These are phyloP conservation scores for Filobasidium wieringae DNA, from an alignment of 768 basidiomycete species.

Conservation along the genomic window DNA sequence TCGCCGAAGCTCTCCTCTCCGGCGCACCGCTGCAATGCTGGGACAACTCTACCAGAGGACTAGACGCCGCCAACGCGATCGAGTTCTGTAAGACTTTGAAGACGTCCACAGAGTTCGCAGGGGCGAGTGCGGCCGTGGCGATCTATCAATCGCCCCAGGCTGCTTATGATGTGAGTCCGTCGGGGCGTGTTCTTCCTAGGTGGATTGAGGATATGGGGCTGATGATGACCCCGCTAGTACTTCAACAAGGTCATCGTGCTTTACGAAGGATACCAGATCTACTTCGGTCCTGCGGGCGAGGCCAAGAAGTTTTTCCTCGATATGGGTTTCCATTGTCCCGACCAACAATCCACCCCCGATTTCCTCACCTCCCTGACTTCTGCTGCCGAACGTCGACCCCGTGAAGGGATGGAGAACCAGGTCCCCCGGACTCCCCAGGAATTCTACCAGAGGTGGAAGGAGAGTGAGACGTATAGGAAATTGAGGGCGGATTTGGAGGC, in stretches of 20 bases:
- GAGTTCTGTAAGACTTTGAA: conserved; percentile 45
- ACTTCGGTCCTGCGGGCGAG: conserved; percentile 42
- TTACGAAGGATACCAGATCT: conserved; percentile 46
- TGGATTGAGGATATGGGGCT: not conserved
- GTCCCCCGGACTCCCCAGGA: conserved; percentile 58
- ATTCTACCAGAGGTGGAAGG: conserved; percentile 46
- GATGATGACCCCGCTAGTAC: conserved; percentile 9
- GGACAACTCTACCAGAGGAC: conserved; percentile 49
- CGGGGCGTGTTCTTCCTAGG: not conserved
- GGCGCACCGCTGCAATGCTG: conserved; percentile 56
- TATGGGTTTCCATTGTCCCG: conserved; percentile 45
- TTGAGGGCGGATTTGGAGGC: conserved; percentile 48
- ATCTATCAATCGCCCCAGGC: conserved; percentile 44
- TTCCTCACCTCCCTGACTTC: conserved; percentile 51
- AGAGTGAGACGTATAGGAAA: conserved; percentile 48
- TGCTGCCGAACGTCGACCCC: conserved; percentile 70
- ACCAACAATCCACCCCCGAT: conserved; percentile 46
- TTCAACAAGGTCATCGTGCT: conserved; percentile 47
- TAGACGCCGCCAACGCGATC: conserved; percentile 42
- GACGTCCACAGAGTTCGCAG: conserved; percentile 41
- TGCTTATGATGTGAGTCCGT: conserved; percentile 39
- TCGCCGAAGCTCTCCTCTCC: conserved; percentile 64
- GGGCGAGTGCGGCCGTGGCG: conserved; percentile 43
- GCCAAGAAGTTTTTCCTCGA: conserved; percentile 44
- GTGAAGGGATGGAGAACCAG: conserved; percentile 50